Evolutionary conservation across 2,329 filamentous ascomycete genomes (phyloP), one percentile per base, ranked within the genome.

Genomic region (Colletotrichum orchidophilum): DNA sequence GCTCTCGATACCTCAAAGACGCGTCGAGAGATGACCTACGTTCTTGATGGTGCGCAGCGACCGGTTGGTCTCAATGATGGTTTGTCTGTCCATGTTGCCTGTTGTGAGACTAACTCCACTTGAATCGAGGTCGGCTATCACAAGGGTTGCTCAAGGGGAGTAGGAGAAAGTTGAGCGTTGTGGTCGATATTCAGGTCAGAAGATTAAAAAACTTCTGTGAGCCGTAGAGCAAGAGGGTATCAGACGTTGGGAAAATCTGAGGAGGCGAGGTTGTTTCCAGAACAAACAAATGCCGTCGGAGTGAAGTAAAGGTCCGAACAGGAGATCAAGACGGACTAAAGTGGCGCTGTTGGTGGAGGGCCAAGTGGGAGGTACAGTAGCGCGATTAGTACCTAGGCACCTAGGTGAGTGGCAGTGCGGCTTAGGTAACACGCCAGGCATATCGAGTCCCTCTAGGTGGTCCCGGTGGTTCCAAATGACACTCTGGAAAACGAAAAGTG

Each of bases 21-120:
- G 21, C 35, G 27, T 31, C 24, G 27, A 29, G 18, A 35, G 70
- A 67, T 54, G 62, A 80, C 90, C 76, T 85, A 95, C 94, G 79
- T 92, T 94, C 85, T 94, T 95, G 85, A 97, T 95, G 78, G 90
- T 92, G 75, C 94, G 92, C 79, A 97, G 90, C 79, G 94, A 95
- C 84, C 94, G 90, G 85, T 96, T 96, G 83, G 92, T 90, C 88
- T 90, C 88, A 74, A 90, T 90, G 78, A 89, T 87, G 74, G 84
- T 85, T 77, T 90, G 88, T 75, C 88, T 88, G 75, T 89, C 87
- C 70, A 74, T 80, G 77, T 24, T 70, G 59, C 29, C 35, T 59
- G 63, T 31, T 59, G n/a, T 57, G 27, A 27, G 42, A n/a, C 33
- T 21, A 57, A 53, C 50, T 39, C 63, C 57, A 61, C 68, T 57